phyloP scores from a whole-genome alignment of 2,329 filamentous ascomycete species.

The Incumbomyces lentus region DNA sequence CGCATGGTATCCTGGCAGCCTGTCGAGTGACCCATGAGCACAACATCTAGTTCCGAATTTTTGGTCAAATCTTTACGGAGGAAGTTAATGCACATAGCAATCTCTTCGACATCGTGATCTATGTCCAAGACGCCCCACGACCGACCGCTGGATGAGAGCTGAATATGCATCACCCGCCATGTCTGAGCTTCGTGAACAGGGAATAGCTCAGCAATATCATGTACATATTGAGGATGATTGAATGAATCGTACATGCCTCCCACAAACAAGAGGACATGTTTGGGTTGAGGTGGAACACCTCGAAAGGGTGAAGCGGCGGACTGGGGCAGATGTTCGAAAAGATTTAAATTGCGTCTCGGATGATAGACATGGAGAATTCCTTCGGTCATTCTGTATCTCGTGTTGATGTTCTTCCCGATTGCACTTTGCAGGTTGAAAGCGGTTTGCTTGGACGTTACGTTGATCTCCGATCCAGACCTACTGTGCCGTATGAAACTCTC shows the following conservation, averaged over 20 bases:
- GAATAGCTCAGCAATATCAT: constrained; percentile 39
- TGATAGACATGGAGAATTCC: constrained; percentile 14
- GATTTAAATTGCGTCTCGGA: constrained; percentile 11
- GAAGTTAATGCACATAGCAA: constrained; percentile 43
- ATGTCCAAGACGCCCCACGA: constrained; percentile 47
- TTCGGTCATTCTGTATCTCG: not conserved
- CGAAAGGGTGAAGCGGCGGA: not conserved
- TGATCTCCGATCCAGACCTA: too few relatives aligned
- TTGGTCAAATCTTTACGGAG: constrained; percentile 27
- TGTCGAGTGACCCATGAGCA: constrained; percentile 60
- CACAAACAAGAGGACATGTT: constrained; percentile 46
- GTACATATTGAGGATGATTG: constrained; percentile 44
- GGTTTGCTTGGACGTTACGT: too few relatives aligned
- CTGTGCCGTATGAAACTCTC: too few relatives aligned
- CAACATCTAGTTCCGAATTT: constrained; percentile 18
- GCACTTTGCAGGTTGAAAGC: too few relatives aligned
- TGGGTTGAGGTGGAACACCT: constrained; percentile 11
- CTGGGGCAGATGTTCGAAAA: constrained; percentile 15
- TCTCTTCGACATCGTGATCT: constrained; percentile 43
- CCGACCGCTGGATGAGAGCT: constrained; percentile 43
- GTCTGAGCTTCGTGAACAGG: constrained; percentile 15
- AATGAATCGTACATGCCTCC: constrained; percentile 51
- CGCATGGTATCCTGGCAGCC: constrained; percentile 60
- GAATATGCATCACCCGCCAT: constrained; percentile 45
- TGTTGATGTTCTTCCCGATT: too few relatives aligned